Conservation (phyloP, 495 filamentous ascomycete genomes). For the Aspergillus indologenus region DNA sequence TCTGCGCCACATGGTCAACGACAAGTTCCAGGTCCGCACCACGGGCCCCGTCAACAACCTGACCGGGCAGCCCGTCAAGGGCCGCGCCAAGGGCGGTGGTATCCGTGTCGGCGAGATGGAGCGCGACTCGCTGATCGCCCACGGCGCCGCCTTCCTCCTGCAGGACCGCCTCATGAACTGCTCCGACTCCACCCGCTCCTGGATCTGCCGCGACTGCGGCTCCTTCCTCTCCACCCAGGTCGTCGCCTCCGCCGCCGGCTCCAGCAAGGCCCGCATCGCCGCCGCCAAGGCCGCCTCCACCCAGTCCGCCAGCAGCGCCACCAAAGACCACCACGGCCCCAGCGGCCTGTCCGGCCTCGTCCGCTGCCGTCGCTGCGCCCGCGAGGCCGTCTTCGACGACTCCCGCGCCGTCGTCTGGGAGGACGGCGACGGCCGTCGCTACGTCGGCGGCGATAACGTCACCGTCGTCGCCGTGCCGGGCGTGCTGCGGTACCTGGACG, state of each 20-base stretch:
- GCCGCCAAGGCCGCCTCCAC: constrained; percentile 35
- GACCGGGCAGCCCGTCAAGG: constrained; percentile 96
- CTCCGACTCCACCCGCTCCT: constrained; percentile 81
- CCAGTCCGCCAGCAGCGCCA: constrained; percentile 21
- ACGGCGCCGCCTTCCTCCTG: constrained; percentile 90
- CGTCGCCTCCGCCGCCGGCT: constrained; percentile 46
- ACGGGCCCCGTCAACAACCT: constrained; percentile 85
- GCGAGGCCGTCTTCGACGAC: constrained; percentile 58
- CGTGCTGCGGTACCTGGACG: constrained; percentile 88
- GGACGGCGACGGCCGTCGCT: constrained; percentile 77
- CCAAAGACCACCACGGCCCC: background rate
- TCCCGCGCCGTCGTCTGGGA: constrained; percentile 79
- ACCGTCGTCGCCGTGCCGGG: constrained; percentile 90
- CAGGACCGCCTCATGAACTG: constrained; percentile 97
- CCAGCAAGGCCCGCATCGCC: constrained; percentile 30
- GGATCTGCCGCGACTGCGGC: constrained; percentile 85
- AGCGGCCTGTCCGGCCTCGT: constrained; percentile 63
- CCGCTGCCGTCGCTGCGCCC: constrained; percentile 81
- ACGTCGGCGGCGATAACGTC: constrained; percentile 83
- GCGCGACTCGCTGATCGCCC: constrained; percentile 87
- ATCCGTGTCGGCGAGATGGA: constrained; percentile 99
- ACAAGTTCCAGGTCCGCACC: constrained; percentile 97
- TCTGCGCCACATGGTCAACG: constrained; percentile 98
- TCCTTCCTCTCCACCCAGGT: constrained; percentile 84
- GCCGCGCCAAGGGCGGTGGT: constrained; percentile 90